These are phyloP conservation scores for Malassezia japonica DNA, from an alignment of 1,284 basidiomycete species.

Conservation along the genomic window DNA sequence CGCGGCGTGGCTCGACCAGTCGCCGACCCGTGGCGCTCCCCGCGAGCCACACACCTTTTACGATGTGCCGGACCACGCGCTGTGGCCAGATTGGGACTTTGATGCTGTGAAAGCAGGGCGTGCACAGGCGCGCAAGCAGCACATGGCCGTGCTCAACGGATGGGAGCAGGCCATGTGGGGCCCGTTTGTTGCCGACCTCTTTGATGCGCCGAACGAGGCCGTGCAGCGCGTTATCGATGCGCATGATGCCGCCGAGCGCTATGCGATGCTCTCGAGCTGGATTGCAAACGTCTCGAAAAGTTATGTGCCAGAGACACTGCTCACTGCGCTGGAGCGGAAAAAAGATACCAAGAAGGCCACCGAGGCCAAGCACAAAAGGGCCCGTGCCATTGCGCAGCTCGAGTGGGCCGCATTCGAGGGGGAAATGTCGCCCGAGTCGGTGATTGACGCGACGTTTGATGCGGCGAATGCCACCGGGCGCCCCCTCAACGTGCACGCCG, in stretches of 20 bases:
- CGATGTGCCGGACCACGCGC: not conserved
- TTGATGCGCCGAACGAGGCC: not conserved
- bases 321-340: too few species aligned
- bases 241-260: too few species aligned
- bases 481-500: conserved; percentile 10
- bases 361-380: conserved; percentile 1
- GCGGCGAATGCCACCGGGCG: not conserved
- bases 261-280: not conserved
- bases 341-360: not conserved
- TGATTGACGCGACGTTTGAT: not conserved
- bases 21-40: not conserved
- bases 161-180: conserved; percentile 21
- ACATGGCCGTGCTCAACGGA: conserved; percentile 3
- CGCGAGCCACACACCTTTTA: conserved; percentile 11
- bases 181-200: conserved; percentile 6
- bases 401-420: conserved; percentile 25
- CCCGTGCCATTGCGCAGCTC: conserved; percentile 21
- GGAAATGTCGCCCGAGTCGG: conserved; percentile 7
- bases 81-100: conserved; percentile 19
- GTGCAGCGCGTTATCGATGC: not conserved
- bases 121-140: not conserved
- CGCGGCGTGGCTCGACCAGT: not conserved
- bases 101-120: conserved; percentile 6
- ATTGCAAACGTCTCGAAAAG: too few species aligned
- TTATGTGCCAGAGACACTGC: too few species aligned